Evolutionary conservation across 768 basidiomycete genomes (phyloP), one percentile per base, ranked within the genome.

Genomic region (Pulveroboletus sp.): DNA sequence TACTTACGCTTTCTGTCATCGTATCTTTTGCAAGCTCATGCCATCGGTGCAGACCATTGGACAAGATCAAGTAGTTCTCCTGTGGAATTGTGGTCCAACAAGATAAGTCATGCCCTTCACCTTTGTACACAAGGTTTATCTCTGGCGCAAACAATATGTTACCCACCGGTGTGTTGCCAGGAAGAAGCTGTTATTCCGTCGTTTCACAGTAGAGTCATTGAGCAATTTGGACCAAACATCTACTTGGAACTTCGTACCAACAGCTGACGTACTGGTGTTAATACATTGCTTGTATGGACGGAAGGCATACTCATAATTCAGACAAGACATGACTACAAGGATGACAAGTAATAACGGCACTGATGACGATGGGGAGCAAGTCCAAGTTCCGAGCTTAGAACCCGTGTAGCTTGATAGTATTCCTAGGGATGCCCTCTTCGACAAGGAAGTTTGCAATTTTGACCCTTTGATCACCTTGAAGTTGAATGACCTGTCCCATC

Each of bases 401-500:
- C 53, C 90, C 90, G 71, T 93, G 91, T 48, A 92, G 71, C 74
- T 90, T 93, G 76, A 93, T 89, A 48, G 81, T 84, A 59, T 71
- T 66, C 73, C 79, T 87, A 47, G 82, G 78, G 43, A 95, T 78
- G 43, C 89, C 89, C 57, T 91, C 85, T 62, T 89, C 84, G 54
- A 78, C 75, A 58, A 99, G 83, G 79, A 97, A 97, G 43, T 76
- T 80, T 47, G 80, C 82, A 57, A 97, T 95, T 78, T 94, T 93
- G 66, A 78, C 70, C 45, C 96, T 82, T 71, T 99, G 96, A 72
- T 99, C 96, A 54, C 96, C 96, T 69, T 98, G 96, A 57, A 99
- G 84, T 74, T 99, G 96, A 64, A 99, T 91, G 68, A 99, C 91
- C 74, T 93, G 81, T 49, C 96, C 96, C 75, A 92, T 83, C 74